phyloP scores from a whole-genome alignment of 345 rosid species.

The Kernera saxatilis region DNA sequence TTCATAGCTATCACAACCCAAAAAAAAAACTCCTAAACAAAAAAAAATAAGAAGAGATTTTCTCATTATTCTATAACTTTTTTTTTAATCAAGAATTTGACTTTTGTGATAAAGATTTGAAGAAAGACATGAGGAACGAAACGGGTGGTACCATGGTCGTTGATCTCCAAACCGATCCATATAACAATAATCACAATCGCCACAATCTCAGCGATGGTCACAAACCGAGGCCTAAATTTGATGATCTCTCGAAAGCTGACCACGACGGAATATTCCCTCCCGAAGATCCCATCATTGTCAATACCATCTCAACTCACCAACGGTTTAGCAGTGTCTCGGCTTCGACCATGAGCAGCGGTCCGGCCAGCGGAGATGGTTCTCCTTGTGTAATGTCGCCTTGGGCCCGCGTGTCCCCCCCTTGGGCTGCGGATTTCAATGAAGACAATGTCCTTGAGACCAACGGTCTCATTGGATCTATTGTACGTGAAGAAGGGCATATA shows the following conservation, averaged over 20 bases:
- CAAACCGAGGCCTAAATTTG: conserved; percentile 42
- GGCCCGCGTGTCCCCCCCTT: conserved; percentile 50
- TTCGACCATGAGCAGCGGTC: conserved; percentile 32
- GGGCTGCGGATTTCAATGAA: conserved; percentile 16
- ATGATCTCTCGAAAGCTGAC: conserved; percentile 45
- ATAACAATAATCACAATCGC: background rate
- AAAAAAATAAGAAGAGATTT: background rate
- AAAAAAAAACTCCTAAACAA: background rate
- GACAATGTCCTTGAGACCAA: conserved; percentile 28
- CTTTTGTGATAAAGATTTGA: conserved; percentile 16
- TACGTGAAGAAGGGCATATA: conserved; percentile 63
- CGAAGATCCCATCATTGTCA: conserved; percentile 11
- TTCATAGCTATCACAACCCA: conserved; percentile 8
- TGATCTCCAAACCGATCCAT: conserved; percentile 27
- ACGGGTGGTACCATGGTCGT: conserved; percentile 29
- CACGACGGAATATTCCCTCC: conserved; percentile 30
- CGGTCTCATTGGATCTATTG: conserved; percentile 55
- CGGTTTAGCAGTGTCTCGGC: conserved; percentile 39
- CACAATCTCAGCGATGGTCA: background rate
- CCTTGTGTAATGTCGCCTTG: conserved; percentile 57
- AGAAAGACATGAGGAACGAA: conserved; percentile 28
- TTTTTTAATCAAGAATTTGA: conserved; percentile 11
- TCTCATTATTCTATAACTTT: conserved; percentile 3
- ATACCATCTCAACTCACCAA: conserved; percentile 12
- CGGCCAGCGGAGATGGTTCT: conserved; percentile 47